Percentiles rank a stretch among this genome's conserved stretches.
phyloP scores from a whole-genome alignment of 192 early-diverging fungal genomes.

The Linnemannia schmuckeri region DNA sequence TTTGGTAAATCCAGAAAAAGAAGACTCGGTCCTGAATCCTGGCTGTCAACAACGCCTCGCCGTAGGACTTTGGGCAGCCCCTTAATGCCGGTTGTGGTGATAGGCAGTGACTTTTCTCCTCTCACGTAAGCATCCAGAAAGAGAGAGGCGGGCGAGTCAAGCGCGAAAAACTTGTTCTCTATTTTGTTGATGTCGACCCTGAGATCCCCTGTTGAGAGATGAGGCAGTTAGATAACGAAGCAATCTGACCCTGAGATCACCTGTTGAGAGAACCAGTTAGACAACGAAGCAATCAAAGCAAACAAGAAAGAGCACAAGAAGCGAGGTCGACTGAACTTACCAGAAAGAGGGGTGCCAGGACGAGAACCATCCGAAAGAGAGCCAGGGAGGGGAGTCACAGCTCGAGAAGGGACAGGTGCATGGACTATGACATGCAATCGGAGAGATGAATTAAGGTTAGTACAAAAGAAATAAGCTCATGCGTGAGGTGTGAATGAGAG shows the following conservation, averaged over 20 bases:
- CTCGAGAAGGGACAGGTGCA: conserved; percentile 11
- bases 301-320: neutral
- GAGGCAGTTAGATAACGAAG: neutral
- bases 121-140: conserved; percentile 13
- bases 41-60: conserved; percentile 1
- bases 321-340: no score
- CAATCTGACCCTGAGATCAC: no score
- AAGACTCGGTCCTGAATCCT: conserved; percentile 11
- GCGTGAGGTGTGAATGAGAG: no score
- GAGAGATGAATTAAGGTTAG: no score
- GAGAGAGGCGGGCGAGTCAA: neutral
- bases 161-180: neutral
- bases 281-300: neutral
- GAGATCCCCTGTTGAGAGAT: neutral
- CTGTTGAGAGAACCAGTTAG: no score
- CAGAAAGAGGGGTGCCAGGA: conserved; percentile 21
- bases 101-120: neutral
- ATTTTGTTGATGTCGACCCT: conserved; percentile 7
- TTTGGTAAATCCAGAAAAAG: conserved; percentile 20
- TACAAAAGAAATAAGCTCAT: conserved; percentile 2
- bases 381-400: neutral
- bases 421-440: no score
- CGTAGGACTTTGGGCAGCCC: conserved; percentile 18
- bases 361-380: conserved; percentile 18
- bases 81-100: neutral